Evolutionary conservation across 2,329 filamentous ascomycete species (phyloP), one percentile per base, ranked within the genome.

Genomic region (Fusarium subtropicale): DNA sequence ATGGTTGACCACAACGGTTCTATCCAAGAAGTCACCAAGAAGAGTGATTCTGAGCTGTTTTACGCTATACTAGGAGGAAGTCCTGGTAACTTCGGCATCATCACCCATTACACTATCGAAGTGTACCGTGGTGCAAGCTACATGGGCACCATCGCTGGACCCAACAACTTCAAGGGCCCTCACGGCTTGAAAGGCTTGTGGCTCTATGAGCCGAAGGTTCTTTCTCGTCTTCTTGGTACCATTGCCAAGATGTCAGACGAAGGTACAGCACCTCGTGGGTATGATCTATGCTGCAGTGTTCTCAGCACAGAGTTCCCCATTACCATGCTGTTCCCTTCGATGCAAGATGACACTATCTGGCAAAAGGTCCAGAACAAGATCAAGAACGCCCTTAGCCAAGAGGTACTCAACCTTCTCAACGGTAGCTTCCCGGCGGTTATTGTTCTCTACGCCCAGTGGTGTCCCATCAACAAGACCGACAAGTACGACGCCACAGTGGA

Each of bases 51-150:
- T 0, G 87, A 90, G 39, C 79, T 90, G 1, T 90, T 88, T 76
- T 90, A 85, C 80, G 87, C 86, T 3, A 78, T 88, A 5, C 79
- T 83, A 10, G 87, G 87, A 5, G 87, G 87, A 4, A 87, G 88
- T 4, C 85, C 84, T 0, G 87, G 86, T 2, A 89, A 85, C 34
- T 86, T 87, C 51, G 88, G 84, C 2, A 80, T 90, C 5, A 81
- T 89, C 5, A 81, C 83, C 1, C 87, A 81, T 87, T 74, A 69
- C 75, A 88, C 85, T 0, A 75, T 84, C 30, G 78, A 83, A 61
- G 80, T 81, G 22, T 80, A 82, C 24, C 64, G 66, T 2, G 69
- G 66, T 56, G 66, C 74, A 20, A 82, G 81, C 9, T 81, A 82
- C 5, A 69, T 75, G 41, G 81, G 82, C 2, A 71, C 66, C 1